Conservation (phyloP, 1,284 basidiomycete genomes). For the Puccinia novopanici region DNA sequence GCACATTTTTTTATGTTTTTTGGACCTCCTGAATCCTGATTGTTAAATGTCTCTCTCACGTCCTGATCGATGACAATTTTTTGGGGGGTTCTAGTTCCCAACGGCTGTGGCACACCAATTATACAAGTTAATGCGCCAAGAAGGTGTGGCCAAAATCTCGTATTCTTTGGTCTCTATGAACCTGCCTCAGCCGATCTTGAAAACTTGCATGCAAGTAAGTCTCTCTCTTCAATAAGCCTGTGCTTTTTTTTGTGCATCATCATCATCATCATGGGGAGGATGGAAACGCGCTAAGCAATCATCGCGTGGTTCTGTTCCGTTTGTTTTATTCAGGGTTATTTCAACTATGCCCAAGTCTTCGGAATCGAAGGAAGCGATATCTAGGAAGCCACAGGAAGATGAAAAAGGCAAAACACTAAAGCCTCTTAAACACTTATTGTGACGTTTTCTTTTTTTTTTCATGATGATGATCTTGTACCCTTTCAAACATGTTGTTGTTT, state of each 20-base stretch:
- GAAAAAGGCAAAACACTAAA: not conserved
- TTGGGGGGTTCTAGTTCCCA: slow-evolving; percentile 68
- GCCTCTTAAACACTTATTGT: not conserved
- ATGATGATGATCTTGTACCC: not conserved
- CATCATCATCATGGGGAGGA: not conserved
- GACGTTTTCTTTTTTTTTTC: not conserved
- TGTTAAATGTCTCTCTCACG: slow-evolving; percentile 21
- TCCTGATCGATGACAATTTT: slow-evolving; percentile 22
- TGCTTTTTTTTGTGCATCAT: too few relatives aligned
- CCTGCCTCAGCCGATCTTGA: slow-evolving; percentile 56
- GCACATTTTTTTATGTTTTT: not conserved
- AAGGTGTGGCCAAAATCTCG: slow-evolving; percentile 89
- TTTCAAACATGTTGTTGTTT: not conserved
- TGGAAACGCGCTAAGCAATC: not conserved
- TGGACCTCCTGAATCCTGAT: too few relatives aligned
- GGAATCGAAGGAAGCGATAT: slow-evolving; percentile 55
- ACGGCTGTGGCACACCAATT: slow-evolving; percentile 83
- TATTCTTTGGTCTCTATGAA: slow-evolving; percentile 82
- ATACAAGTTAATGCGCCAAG: slow-evolving; percentile 89
- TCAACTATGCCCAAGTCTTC: slow-evolving; percentile 58
- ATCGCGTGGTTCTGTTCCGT: slow-evolving; percentile 2
- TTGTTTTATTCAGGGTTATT: slow-evolving; percentile 55
- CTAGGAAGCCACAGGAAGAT: slow-evolving; percentile 16
- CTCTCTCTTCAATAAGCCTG: not conserved
- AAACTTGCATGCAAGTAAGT: slow-evolving; percentile 52